These are phyloP conservation scores for Didymella pomorum DNA, from an alignment of 2,329 filamentous ascomycete genomes.

Conservation along the genomic window DNA sequence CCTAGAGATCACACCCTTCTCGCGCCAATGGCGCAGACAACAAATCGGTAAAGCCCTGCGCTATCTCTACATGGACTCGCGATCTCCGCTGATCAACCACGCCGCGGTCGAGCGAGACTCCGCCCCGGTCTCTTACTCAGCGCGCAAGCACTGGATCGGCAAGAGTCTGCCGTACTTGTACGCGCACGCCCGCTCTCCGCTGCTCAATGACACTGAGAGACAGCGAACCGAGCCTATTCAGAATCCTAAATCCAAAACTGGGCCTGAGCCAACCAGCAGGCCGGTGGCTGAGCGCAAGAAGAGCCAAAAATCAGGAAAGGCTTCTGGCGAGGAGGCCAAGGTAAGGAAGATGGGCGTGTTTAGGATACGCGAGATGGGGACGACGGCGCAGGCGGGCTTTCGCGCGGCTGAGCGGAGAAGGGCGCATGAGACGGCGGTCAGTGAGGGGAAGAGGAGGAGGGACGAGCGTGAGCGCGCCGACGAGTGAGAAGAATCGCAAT, in stretches of 20 bases:
- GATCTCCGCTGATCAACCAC: too few species aligned
- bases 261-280: background rate
- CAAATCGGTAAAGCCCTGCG: background rate
- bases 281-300: background rate
- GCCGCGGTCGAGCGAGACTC: too few species aligned
- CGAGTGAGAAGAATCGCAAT: background rate
- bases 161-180: slow-evolving; percentile 1
- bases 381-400: too few species aligned
- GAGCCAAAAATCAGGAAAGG: background rate
- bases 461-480: background rate
- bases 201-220: background rate
- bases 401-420: background rate
- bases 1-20: background rate
- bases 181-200: background rate
- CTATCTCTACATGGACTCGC: background rate
- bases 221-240: too few species aligned
- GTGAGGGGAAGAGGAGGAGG: background rate
- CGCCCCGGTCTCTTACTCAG: too few species aligned
- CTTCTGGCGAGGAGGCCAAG: background rate
- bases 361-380: background rate
- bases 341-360: background rate
- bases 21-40: background rate
- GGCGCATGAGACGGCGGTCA: background rate
- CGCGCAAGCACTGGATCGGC: background rate
- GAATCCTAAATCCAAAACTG: background rate